Conservation (phyloP, 169 alveolate species). For the Eimeria maxima region DNA sequence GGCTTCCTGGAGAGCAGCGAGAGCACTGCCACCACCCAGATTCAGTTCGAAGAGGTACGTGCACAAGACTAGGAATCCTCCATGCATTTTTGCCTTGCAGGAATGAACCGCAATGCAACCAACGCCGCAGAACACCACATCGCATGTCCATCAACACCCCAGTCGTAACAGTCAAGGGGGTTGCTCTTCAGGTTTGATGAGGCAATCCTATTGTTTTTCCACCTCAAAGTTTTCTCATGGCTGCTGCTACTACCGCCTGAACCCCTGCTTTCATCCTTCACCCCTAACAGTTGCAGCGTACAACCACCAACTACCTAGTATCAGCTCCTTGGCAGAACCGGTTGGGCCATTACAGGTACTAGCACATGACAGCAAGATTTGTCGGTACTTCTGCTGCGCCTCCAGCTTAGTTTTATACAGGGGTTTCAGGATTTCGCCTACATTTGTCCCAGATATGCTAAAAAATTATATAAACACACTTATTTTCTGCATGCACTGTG, state of each 20-base stretch:
- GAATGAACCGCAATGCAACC: neutral
- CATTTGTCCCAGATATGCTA: neutral
- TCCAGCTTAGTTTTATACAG: neutral
- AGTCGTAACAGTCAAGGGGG: neutral
- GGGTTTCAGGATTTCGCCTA: neutral
- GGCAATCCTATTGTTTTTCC: neutral
- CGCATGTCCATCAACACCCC: neutral
- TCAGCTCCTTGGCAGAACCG: neutral
- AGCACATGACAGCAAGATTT: too few species aligned
- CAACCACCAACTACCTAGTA: neutral
- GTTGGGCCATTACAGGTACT: neutral
- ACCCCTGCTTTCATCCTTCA: neutral
- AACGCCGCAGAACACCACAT: neutral
- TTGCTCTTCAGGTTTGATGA: neutral
- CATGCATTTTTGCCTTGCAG: neutral
- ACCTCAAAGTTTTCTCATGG: neutral
- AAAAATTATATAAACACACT: neutral
- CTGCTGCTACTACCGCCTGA: neutral
- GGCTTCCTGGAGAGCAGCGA: neutral
- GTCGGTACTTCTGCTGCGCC: neutral
- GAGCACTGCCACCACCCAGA: neutral
- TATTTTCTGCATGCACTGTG: neutral
- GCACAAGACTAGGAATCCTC: neutral
- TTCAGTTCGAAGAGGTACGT: neutral
- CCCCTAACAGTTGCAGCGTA: neutral